Base-by-base conservation (phyloP, 2,329 filamentous ascomycete species). In the Polychaeton citri region DNA sequence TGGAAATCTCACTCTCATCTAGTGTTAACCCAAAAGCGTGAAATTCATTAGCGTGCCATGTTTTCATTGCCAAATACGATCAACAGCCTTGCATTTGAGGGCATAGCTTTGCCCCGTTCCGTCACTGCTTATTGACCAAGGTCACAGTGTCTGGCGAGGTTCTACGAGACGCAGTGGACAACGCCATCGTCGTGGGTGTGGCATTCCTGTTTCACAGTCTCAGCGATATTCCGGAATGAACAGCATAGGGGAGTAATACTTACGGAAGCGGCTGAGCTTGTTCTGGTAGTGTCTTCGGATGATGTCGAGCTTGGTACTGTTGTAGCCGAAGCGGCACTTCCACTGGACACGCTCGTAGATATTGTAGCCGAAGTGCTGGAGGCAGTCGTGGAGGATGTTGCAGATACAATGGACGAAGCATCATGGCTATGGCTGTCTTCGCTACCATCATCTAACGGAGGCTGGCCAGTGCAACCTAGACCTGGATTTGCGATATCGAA, bases 401-500 rank as follows among this genome's bases (percentile, higher is more conserved):
- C 19, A 33, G 46, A 34, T 17, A 40, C 32, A n/a, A 34, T 32
- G 4, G 39, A 21, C 9, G 34, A 34, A 28, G 28, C 21, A n/a
- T 16, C 38, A 15, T 28, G 24, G 7, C 24, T 15, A 7, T 28
- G 24, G 12, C 24, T 15, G 6, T 30, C 38, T 5, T 38, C 38
- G 24, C 42, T 32, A 20, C 43, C 33, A 21, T 36, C 46, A 15
- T 42, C 43, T 15, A 31, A 30, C n/a, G 44, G 41, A 3, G 41
- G 19, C 32, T 61, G 60, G 3, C 76, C 75, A 0, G 68, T 53
- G 51, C 77, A 81, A 0, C 77, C 77, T 19, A 68, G 63, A 0
- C 76, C 76, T 0, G 76, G 76, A 4, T 72, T 61, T 6, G 72
- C 72, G 46, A 81, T 65, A 40, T 81, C 76, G 43, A 69, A 74